phyloP scores from a whole-genome alignment of 2,329 filamentous ascomycete species.

The Fusarium heterosporum region DNA sequence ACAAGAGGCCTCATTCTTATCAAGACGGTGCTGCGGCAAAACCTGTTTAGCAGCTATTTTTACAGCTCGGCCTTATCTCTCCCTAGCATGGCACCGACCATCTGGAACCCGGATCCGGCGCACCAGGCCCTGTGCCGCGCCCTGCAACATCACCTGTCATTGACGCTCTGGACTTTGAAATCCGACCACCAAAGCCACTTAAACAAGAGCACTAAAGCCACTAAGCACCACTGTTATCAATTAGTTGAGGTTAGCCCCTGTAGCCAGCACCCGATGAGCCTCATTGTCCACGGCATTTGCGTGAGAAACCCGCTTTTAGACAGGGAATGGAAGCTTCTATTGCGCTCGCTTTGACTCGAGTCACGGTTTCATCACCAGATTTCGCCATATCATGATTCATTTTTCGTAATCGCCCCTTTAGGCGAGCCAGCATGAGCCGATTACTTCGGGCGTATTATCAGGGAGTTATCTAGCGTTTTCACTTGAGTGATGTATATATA shows the following conservation, averaged over 20 bases:
- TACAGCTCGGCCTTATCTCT: constrained; percentile 47
- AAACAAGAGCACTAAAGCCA: background rate
- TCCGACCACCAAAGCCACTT: constrained; percentile 1
- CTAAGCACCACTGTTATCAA: background rate
- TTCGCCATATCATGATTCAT: constrained; percentile 32
- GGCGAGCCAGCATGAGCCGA: constrained; percentile 27
- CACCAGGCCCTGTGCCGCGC: constrained; percentile 33
- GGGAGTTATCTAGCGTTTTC: background rate
- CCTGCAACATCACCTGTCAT: constrained; percentile 35
- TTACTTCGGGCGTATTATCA: background rate
- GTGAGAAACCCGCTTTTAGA: constrained; percentile 32
- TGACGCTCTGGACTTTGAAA: constrained; percentile 14
- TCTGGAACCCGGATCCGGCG: constrained; percentile 33
- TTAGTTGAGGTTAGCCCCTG: constrained; percentile 3
- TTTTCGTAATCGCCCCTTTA: constrained; percentile 38
- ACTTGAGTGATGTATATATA: background rate
- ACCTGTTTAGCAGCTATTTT: constrained; percentile 17
- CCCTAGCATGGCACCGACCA: constrained; percentile 28
- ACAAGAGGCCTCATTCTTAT: constrained; percentile 30
- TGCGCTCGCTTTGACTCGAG: constrained; percentile 11
- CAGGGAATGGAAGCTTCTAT: constrained; percentile 27
- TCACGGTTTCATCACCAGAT: constrained; percentile 43
- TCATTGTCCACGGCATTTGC: constrained; percentile 40
- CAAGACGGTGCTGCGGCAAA: constrained; percentile 17
- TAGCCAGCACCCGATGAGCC: constrained; percentile 29